Evolutionary conservation across 495 filamentous ascomycete species (phyloP).

Genomic region (Xylaria flabelliformis): DNA sequence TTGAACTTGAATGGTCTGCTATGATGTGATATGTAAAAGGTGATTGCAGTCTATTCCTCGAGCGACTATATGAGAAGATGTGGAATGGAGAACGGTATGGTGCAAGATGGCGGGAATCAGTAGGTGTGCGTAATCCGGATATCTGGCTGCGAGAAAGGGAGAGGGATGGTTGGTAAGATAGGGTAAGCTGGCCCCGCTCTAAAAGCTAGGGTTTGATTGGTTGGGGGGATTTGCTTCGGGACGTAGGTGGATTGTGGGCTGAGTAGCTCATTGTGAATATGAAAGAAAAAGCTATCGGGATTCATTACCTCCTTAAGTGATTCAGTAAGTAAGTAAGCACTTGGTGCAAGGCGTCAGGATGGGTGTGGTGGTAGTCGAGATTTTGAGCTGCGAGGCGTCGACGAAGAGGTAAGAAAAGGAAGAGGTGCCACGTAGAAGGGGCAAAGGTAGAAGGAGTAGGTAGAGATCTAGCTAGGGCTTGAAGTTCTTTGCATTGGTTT

Average conservation of each 20-base stretch:
- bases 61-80: neutral
- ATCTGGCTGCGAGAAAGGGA: neutral
- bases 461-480: too few species aligned
- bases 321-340: neutral
- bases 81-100: neutral
- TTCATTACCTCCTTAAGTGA: too few species aligned
- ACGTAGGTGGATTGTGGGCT: too few species aligned
- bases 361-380: neutral
- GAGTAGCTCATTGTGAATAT: too few species aligned
- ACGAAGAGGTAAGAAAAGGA: neutral
- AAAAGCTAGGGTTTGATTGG: neutral
- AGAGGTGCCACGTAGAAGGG: too few species aligned
- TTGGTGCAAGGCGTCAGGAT: neutral
- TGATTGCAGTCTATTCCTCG: neutral
- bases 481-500: neutral
- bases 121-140: conserved; percentile 2
- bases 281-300: too few species aligned
- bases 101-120: neutral
- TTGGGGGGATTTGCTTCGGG: neutral
- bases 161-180: neutral
- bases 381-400: neutral
- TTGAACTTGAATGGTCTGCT: neutral
- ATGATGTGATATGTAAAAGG: neutral
- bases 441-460: neutral
- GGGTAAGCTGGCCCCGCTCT: neutral